Evolutionary conservation across 1,139 yeast genomes (phyloP), one percentile per base, ranked within the genome.

Genomic region (Torulaspora pretoriensis): DNA sequence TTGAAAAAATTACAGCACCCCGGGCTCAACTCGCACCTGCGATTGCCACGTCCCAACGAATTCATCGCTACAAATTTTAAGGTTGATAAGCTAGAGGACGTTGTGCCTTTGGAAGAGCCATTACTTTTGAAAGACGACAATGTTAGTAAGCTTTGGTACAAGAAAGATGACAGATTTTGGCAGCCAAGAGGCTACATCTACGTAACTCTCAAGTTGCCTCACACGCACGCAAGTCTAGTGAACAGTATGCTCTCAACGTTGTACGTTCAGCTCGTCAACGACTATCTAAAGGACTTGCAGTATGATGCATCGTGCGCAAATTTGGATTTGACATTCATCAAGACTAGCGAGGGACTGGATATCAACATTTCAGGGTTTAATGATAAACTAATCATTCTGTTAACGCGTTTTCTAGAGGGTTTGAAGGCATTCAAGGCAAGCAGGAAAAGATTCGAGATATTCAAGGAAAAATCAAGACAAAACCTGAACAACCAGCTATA

Each of bases 241-340:
- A 72, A 78, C 36, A 71, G 80, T 1, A 77, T 84, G 41, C 69
- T 77, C 53, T 72, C 90, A 0, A 71, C 80, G 1, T 63, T 92
- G 42, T 78, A 80, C 59, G 74, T 80, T 28, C 90, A 86, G 39
- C 62, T 90, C 47, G 67, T 90, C 33, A 84, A 80, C 45, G 97
- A 90, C 59, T 79, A 78, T 35, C 69, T 92, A 54, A 83, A 82
- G 53, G 90, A 88, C 56, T 34, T 63, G 29, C 80, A 88, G 5
- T 92, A 92, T 58, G 84, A 85, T 61, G 97, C 98, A 0, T 77
- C 81, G 7, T 71, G 89, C 49, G 96, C 94, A 2, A 95, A 94
- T 0, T 73, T 89, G 47, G 69, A 73, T 39, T 81, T 82, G 49
- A 68, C 73, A 3, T 72, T 90, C 35, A 66, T 72, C 33, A 70